These are phyloP conservation scores for Colletotrichum lentis DNA, from an alignment of 2,329 filamentous ascomycete species.

Conservation along the genomic window DNA sequence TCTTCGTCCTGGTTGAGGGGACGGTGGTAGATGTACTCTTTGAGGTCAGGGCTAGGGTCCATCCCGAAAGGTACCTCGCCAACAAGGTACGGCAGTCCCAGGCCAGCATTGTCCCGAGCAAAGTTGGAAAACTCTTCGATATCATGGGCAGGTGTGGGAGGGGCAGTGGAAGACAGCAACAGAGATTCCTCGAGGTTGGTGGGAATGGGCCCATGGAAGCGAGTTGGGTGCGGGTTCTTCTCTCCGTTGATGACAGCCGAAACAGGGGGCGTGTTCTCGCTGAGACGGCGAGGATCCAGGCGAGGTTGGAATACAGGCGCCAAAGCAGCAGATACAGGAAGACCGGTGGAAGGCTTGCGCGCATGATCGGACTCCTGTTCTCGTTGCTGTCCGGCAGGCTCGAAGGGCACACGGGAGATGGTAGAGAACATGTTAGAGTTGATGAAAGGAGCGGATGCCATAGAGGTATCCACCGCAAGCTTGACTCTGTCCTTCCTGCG, in stretches of 20 bases:
- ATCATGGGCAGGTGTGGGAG: slow-evolving; percentile 25
- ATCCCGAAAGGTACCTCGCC: slow-evolving; percentile 59
- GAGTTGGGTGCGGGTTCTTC: neutral
- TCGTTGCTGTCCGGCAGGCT: neutral
- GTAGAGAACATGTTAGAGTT: slow-evolving; percentile 3
- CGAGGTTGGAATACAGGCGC: slow-evolving; percentile 61
- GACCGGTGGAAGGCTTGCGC: slow-evolving; percentile 45
- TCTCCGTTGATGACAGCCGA: slow-evolving; percentile 39
- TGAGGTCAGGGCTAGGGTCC: slow-evolving; percentile 51
- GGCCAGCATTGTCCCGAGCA: slow-evolving; percentile 26
- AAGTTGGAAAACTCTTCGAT: slow-evolving; percentile 28
- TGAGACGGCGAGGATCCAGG: slow-evolving; percentile 12
- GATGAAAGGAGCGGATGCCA: slow-evolving; percentile 22
- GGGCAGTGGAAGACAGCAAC: slow-evolving; percentile 31
- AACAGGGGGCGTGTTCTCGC: slow-evolving; percentile 41
- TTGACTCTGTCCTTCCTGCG: slow-evolving; percentile 27
- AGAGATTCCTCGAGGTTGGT: slow-evolving; percentile 22
- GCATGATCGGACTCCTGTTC: neutral
- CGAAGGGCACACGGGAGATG: slow-evolving; percentile 5
- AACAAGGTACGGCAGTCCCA: slow-evolving; percentile 61
- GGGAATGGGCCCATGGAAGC: slow-evolving; percentile 22
- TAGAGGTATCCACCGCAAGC: slow-evolving; percentile 29
- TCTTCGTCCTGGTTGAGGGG: slow-evolving; percentile 67
- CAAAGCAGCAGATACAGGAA: slow-evolving; percentile 58
- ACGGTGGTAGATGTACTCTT: slow-evolving; percentile 64